A percentile compares a stretch with the other conserved stretches of the same genome.
Conservation (phyloP, 2,329 filamentous ascomycete genomes). For the Monosporascus sp. region DNA sequence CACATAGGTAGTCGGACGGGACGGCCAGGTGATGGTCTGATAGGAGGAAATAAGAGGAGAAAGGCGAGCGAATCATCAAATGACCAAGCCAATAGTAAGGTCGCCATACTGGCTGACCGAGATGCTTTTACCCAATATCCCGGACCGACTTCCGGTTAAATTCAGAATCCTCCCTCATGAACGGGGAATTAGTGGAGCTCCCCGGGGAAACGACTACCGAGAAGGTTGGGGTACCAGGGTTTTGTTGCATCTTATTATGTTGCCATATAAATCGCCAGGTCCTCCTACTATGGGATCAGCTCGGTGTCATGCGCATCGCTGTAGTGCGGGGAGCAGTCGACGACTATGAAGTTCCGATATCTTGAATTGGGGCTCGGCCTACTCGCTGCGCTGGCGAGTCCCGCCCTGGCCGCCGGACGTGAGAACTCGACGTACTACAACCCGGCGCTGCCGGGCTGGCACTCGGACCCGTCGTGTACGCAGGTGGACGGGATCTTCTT, state of each 20-base stretch:
- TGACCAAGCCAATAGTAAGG: too few species aligned
- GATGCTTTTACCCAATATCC: background rate
- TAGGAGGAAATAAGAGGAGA: too few species aligned
- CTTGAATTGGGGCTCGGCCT: background rate
- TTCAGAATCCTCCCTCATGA: slow-evolving; percentile 4
- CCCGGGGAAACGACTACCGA: background rate
- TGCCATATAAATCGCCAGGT: too few species aligned
- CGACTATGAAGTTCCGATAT: too few species aligned
- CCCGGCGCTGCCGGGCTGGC: slow-evolving; percentile 44
- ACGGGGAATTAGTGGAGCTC: slow-evolving; percentile 7
- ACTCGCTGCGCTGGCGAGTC: background rate
- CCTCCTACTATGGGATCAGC: slow-evolving; percentile 9
- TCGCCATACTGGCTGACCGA: too few species aligned
- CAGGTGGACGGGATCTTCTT: slow-evolving; percentile 40
- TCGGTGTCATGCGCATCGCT: background rate
- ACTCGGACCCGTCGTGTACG: slow-evolving; percentile 39
- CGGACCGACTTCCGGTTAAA: slow-evolving; percentile 5
- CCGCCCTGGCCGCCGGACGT: background rate
- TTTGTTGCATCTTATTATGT: too few species aligned
- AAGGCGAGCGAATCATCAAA: too few species aligned
- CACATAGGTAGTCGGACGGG: too few species aligned
- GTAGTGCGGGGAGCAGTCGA: too few species aligned
- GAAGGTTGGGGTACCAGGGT: background rate
- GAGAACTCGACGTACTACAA: slow-evolving; percentile 28
- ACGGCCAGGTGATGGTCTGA: too few species aligned